Evolutionary conservation across 2,329 filamentous ascomycete genomes (phyloP), one percentile per base, ranked within the genome.

Genomic region (Ilyonectria robusta): DNA sequence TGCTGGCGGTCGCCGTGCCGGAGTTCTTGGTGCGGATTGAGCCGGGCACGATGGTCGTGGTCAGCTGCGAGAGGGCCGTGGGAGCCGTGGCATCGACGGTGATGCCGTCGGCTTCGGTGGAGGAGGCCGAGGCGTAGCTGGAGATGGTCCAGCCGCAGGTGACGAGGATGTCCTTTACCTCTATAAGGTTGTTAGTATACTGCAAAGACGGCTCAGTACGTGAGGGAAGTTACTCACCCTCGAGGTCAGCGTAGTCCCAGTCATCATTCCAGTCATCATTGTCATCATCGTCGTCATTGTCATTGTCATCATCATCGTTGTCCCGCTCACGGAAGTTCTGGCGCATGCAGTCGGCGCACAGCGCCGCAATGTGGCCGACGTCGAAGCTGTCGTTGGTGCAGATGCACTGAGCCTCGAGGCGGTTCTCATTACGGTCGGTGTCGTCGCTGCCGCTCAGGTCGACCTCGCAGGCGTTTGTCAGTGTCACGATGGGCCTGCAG

Each of bases 371-470:
- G 19, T 70, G 65, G 26, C 54, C 68, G 56, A 84, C 82, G 71
- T 82, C 71, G 73, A 84, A 81, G 72, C 80, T 81, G 55, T 75
- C 67, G 76, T 84, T 81, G 69, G 80, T 79, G 77, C 82, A 82
- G 59, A 83, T 70, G 67, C 82, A 84, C 70, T 83, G 80, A 13
- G 72, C 74, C 75, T 79, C 76, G 58, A 83, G 79, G 19, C 76
- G 78, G 50, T 81, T 73, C 71, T 83, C 80, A 35, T 76, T 70
- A 26, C 74, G 76, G 72, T 81, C 78, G 19, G 54, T 50, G 59
- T 68, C 73, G 60, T 77, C 72, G 47, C 40, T 42, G 40, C 74
- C 72, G 29, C 48, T 60, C 42, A 78, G 73, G 59, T 79, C 75
- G 40, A 78, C 77, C 26, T 81, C 78, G 67, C 83, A 84, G 44